phyloP scores from a whole-genome alignment of 2,329 filamentous ascomycete genomes.

The Periglandula ipomoeae region DNA sequence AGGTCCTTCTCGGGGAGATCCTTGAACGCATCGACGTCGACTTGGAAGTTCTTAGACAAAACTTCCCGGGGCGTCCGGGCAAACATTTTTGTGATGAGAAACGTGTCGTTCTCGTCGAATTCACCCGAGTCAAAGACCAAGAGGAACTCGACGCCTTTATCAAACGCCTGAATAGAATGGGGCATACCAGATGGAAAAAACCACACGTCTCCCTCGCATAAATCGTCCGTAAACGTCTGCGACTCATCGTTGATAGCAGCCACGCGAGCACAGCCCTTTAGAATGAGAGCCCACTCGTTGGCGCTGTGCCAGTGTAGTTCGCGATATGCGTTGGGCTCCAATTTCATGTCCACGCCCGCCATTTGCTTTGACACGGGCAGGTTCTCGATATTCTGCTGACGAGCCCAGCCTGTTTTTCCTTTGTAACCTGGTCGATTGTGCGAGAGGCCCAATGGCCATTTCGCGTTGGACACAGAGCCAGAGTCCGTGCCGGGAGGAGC shows the following conservation, averaged over 20 bases:
- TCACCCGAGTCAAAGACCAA: conserved; percentile 50
- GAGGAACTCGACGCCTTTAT: conserved; percentile 47
- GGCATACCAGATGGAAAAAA: conserved; percentile 42
- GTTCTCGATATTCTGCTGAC: conserved; percentile 42
- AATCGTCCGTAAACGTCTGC: conserved; percentile 35
- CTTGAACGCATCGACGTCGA: conserved; percentile 37
- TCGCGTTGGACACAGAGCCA: conserved; percentile 35
- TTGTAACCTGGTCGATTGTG: conserved; percentile 37
- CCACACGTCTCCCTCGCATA: conserved; percentile 21
- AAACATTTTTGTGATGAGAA: conserved; percentile 46
- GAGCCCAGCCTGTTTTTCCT: conserved; percentile 39
- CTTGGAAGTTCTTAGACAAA: conserved; percentile 44
- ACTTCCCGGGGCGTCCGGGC: conserved; percentile 41
- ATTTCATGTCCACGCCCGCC: conserved; percentile 51
- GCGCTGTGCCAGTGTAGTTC: conserved; percentile 56
- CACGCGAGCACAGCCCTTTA: conserved; percentile 44
- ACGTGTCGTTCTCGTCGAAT: conserved; percentile 52
- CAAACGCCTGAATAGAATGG: conserved; percentile 45
- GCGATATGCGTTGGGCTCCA: conserved; percentile 47
- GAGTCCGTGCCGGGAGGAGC: conserved; percentile 45
- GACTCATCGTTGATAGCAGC: conserved; percentile 43
- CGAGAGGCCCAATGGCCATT: conserved; percentile 46
- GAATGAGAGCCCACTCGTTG: conserved; percentile 41
- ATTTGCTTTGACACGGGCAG: conserved; percentile 41
- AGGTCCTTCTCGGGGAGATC: conserved; percentile 37